Base-by-base conservation (phyloP, 306 rosid species). In the Argentina anserina region DNA sequence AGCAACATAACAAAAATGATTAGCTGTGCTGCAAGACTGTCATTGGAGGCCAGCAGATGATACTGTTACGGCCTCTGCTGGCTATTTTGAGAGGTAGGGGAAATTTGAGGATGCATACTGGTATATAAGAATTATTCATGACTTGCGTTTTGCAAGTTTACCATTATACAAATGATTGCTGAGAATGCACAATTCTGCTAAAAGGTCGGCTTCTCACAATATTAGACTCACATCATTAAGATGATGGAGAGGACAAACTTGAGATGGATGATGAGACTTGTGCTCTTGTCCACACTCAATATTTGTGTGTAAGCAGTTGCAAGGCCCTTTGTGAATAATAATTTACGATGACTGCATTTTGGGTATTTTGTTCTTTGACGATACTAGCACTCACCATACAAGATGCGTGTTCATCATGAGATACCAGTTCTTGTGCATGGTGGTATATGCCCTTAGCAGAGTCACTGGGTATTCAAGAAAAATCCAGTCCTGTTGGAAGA, bases 11-110 rank as follows among this genome's bases (percentile, higher is more conserved):
- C 82, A 81, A 66, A 90, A n/a, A n/a, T n/a, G 89, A 69, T 86
- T 80, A 67, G 55, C 60, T 15, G 67, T 80, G 88, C 37, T 76
- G 82, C 81, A 79, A 77, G 76, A 75, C 65, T 86, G 89, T 53
- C 60, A 71, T 31, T 90, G 97, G 97, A 90, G 97, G 85, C 94
- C 87, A 0, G 79, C 84, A 5, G 73, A 76, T 36, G 74, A 75
- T 65, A 81, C 82, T 77, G 49, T 86, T 25, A 73, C 85, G 76
- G 75, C 87, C 76, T 79, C 85, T 69, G 90, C 83, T 2, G 84
- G 85, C 69, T 73, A 81, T 79, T 82, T 86, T 70, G 89, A 87
- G 85, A 84, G 61, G 72, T 71, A 65, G 74, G 81, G 83, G 62
- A 85, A 82, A 56, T 71, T 86, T 74, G 84, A 85, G 47, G 81